phyloP scores from a whole-genome alignment of 495 filamentous ascomycete genomes.

The Penicillium subrubescens region DNA sequence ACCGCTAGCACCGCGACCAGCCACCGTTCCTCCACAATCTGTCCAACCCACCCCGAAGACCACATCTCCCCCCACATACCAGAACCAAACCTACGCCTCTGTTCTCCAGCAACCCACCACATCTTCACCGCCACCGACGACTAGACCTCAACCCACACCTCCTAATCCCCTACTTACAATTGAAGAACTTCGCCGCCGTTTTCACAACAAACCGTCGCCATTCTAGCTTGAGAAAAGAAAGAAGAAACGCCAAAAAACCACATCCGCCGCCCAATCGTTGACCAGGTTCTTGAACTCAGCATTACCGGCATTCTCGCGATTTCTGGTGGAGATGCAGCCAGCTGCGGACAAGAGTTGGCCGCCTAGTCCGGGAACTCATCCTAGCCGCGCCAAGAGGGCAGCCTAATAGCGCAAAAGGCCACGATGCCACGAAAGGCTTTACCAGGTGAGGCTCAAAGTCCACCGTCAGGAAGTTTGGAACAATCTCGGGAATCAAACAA shows the following conservation, averaged over 20 bases:
- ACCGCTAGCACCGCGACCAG: neutral
- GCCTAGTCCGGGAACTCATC: constrained; percentile 1
- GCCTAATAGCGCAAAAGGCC: neutral
- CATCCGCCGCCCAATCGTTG: neutral
- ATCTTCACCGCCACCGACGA: too few species aligned
- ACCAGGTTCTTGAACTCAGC: constrained; percentile 9
- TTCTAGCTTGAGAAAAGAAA: neutral
- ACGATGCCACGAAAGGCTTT: constrained; percentile 8
- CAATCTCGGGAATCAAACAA: neutral
- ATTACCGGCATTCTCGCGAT: constrained; percentile 7
- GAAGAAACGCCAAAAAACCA: neutral
- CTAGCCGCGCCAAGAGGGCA: constrained; percentile 10
- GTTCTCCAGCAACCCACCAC: too few species aligned
- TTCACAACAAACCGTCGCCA: neutral
- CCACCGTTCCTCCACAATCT: too few species aligned
- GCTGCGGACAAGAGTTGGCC: constrained; percentile 7
- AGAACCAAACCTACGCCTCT: too few species aligned
- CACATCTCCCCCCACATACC: too few species aligned
- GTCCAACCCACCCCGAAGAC: too few species aligned
- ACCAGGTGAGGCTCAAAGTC: constrained; percentile 10
- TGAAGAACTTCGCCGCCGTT: too few species aligned
- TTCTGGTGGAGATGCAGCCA: constrained; percentile 11
- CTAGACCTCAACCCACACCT: too few species aligned
- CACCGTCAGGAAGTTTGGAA: constrained; percentile 5
- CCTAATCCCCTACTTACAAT: too few species aligned